Evolutionary conservation across 805 yeast genomes (phyloP).

Genomic region (Hanseniaspora vineae): DNA sequence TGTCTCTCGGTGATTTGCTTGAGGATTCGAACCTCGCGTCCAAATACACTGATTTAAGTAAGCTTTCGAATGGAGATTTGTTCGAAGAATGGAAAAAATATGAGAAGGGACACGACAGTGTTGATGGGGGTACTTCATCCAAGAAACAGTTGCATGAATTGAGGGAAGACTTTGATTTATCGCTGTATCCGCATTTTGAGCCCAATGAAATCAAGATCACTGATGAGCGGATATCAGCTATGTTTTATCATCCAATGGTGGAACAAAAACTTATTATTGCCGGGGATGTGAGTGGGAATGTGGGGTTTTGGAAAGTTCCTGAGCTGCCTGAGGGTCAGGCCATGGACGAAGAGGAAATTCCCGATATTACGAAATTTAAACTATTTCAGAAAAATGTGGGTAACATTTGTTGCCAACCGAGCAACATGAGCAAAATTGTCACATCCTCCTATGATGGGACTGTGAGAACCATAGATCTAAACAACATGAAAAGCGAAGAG

Average conservation of each 20-base stretch:
- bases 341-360: slow-evolving; percentile 24
- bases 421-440: slow-evolving; percentile 40
- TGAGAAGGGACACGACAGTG: slow-evolving; percentile 7
- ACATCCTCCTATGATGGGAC: slow-evolving; percentile 85
- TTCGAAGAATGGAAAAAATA: slow-evolving; percentile 37
- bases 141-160: slow-evolving; percentile 24
- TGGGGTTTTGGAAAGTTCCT: slow-evolving; percentile 76
- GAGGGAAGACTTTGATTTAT: slow-evolving; percentile 41
- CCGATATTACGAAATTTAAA: slow-evolving; percentile 48
- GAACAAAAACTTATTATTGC: slow-evolving; percentile 50
- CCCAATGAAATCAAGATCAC: slow-evolving; percentile 64
- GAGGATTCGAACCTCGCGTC: slow-evolving; percentile 20
- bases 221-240: slow-evolving; percentile 55
- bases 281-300: slow-evolving; percentile 79
- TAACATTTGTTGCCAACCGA: slow-evolving; percentile 40
- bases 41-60: slow-evolving; percentile 17
- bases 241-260: slow-evolving; percentile 63
- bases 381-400: slow-evolving; percentile 70
- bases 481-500: slow-evolving; percentile 45
- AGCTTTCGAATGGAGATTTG: slow-evolving; percentile 58
- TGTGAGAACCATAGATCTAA: slow-evolving; percentile 57
- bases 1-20: slow-evolving; percentile 47
- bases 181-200: slow-evolving; percentile 41
- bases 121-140: too few relatives aligned
- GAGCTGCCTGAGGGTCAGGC: slow-evolving; percentile 11